Conservation (phyloP, 2,329 filamentous ascomycete genomes). For the Ophiostoma triangulosporum region DNA sequence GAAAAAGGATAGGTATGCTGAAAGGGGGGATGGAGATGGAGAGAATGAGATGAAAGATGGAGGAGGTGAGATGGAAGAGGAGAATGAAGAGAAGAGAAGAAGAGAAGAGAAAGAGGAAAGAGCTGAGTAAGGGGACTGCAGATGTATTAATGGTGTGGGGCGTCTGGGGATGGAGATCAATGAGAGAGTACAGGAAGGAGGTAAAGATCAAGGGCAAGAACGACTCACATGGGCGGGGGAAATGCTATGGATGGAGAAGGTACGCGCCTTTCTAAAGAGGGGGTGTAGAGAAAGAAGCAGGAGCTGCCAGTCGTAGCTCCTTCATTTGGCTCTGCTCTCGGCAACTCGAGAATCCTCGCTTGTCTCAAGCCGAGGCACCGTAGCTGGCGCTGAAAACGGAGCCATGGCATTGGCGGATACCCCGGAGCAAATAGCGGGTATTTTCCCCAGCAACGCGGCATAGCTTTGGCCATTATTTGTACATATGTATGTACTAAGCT, state of each 20-base stretch:
- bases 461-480: not conserved
- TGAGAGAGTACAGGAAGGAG: not conserved
- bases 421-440: slow-evolving; percentile 5
- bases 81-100: not conserved
- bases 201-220: not conserved
- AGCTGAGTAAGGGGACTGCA: not conserved
- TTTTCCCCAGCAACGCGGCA: slow-evolving; percentile 10
- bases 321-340: slow-evolving; percentile 3
- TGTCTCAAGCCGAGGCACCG: slow-evolving; percentile 12
- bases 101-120: not conserved
- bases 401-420: slow-evolving; percentile 9
- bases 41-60: not conserved
- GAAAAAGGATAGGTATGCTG: no score
- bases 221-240: no score
- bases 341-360: slow-evolving; percentile 7
- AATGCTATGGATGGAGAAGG: not conserved
- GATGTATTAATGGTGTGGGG: slow-evolving; percentile 1
- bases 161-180: not conserved
- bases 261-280: no score
- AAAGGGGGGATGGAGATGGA: not conserved
- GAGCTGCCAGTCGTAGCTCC: slow-evolving; percentile 2
- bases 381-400: not conserved
- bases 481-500: no score
- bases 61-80: not conserved
- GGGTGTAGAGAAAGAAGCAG: not conserved